Conservation (phyloP, 2,329 filamentous ascomycete genomes). For the Atkinsonella hypoxylon region DNA sequence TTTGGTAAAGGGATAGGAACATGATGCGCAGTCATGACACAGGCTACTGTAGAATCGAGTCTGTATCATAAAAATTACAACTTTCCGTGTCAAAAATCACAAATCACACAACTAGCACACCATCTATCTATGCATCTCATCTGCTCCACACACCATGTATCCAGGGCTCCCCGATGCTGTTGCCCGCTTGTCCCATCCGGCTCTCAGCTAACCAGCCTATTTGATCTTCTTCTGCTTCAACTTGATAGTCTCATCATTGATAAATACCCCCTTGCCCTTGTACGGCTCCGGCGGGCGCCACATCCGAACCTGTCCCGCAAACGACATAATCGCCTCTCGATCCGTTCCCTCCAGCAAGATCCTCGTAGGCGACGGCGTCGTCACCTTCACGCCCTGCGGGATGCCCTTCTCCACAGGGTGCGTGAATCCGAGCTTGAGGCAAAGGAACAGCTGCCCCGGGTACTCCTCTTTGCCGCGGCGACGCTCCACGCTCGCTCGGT, state of each 20-base stretch:
- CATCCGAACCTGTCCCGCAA: conserved; percentile 75
- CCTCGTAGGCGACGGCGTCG: conserved; percentile 79
- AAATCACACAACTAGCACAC: neutral
- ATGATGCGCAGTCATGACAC: too few relatives aligned
- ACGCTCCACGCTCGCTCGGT: conserved; percentile 76
- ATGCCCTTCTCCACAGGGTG: conserved; percentile 87
- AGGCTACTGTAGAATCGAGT: neutral
- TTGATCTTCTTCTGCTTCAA: conserved; percentile 97
- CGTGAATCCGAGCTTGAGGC: conserved; percentile 90
- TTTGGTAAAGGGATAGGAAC: too few relatives aligned
- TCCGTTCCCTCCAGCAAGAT: conserved; percentile 82
- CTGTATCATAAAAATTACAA: neutral
- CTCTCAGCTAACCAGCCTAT: conserved; percentile 31
- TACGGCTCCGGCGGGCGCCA: conserved; percentile 95
- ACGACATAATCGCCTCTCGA: conserved; percentile 77
- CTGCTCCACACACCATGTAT: too few relatives aligned
- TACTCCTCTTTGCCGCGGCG: conserved; percentile 64
- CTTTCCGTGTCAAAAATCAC: neutral
- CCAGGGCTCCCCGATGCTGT: too few relatives aligned
- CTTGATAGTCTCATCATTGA: conserved; percentile 95
- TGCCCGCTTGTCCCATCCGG: too few relatives aligned
- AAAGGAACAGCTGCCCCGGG: conserved; percentile 77
- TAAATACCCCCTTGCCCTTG: conserved; percentile 98
- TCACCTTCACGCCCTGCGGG: conserved; percentile 72
- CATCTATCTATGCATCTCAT: conserved; percentile 3